Percentiles rank a stretch among this genome's conserved stretches.
Evolutionary conservation across 2,329 filamentous ascomycete genomes (phyloP).

Genomic region (Keithomyces neogunnii): DNA sequence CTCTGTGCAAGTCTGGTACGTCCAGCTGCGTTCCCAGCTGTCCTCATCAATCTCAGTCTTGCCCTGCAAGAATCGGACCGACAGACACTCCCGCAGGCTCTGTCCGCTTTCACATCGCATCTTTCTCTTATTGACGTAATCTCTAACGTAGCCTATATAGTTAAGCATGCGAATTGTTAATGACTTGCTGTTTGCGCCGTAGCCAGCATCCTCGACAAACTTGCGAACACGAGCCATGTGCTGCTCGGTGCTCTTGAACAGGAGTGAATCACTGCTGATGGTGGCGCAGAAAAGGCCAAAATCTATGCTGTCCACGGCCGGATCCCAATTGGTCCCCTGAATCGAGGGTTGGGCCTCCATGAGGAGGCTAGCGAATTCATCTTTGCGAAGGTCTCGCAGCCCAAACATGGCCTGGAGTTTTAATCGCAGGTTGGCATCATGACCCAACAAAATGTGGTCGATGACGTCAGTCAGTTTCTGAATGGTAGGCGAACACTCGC

Average conservation of each 20-base stretch:
- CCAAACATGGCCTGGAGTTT: slow-evolving; percentile 40
- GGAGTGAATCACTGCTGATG: slow-evolving; percentile 29
- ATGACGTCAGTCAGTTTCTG: slow-evolving; percentile 46
- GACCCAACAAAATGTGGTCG: slow-evolving; percentile 36
- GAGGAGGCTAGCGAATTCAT: slow-evolving; percentile 40
- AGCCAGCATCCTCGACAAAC: slow-evolving; percentile 33
- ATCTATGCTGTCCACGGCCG: slow-evolving; percentile 27
- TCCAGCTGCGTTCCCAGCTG: slow-evolving; percentile 31
- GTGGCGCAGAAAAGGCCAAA: slow-evolving; percentile 41
- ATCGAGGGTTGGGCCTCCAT: slow-evolving; percentile 31
- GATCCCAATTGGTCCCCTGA: slow-evolving; percentile 47
- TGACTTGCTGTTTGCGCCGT: slow-evolving; percentile 25
- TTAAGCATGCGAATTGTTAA: slow-evolving; percentile 40
- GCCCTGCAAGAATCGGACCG: slow-evolving; percentile 14
- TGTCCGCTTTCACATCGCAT: slow-evolving; percentile 16
- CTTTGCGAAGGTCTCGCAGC: slow-evolving; percentile 32
- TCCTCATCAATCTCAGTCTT: slow-evolving; percentile 13
- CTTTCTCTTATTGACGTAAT: slow-evolving; percentile 17
- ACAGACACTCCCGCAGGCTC: slow-evolving; percentile 22
- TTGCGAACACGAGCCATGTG: slow-evolving; percentile 26
- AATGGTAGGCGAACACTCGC: slow-evolving; percentile 55
- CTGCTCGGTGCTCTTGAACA: slow-evolving; percentile 33
- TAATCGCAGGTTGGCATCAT: slow-evolving; percentile 30
- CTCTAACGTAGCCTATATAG: slow-evolving; percentile 37
- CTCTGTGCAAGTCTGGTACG: slow-evolving; percentile 48